These are phyloP conservation scores for Mucor piriformis DNA, from an alignment of 371 early-diverging fungal genomes.

Conservation along the genomic window DNA sequence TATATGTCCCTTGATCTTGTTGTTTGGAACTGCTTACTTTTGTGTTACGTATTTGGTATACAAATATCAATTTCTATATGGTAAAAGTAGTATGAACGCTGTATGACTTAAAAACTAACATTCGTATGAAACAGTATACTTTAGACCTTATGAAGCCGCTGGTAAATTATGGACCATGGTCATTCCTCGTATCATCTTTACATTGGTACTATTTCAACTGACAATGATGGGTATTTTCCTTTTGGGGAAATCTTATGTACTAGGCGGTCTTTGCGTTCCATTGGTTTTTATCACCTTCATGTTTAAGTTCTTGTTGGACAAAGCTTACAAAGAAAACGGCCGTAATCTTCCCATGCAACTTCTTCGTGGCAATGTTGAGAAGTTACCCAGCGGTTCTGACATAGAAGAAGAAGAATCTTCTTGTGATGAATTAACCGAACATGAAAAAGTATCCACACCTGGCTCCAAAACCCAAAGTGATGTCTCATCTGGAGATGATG, in stretches of 20 bases:
- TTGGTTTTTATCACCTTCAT: conserved; percentile 51
- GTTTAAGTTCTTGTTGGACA: conserved; percentile 52
- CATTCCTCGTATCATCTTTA: conserved; percentile 76
- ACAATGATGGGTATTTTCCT: conserved; percentile 79
- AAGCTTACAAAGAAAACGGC: conserved; percentile 53
- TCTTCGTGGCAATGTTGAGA: conserved; percentile 25
- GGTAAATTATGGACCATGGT: conserved; percentile 81
- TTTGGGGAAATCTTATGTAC: conserved; percentile 44
- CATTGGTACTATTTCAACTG: conserved; percentile 83
- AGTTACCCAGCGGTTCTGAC: conserved; percentile 13
- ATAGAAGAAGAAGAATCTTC: conserved; percentile 1
- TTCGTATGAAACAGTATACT: conserved; percentile 56
- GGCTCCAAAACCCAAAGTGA: neutral
- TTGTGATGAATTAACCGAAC: neutral
- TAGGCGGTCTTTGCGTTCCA: conserved; percentile 48
- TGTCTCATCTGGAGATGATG: neutral
- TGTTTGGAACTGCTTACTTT: conserved; percentile 82
- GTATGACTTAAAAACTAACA: no score
- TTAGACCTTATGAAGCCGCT: conserved; percentile 82
- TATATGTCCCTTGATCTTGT: conserved; percentile 83
- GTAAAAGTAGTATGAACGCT: no score
- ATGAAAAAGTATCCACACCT: neutral
- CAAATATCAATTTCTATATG: conserved; percentile 87
- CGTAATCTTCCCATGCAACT: conserved; percentile 44
- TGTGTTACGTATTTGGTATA: conserved; percentile 77